Conservation (phyloP, 306 rosid genomes). For the Sphenostylis stenocarpa region DNA sequence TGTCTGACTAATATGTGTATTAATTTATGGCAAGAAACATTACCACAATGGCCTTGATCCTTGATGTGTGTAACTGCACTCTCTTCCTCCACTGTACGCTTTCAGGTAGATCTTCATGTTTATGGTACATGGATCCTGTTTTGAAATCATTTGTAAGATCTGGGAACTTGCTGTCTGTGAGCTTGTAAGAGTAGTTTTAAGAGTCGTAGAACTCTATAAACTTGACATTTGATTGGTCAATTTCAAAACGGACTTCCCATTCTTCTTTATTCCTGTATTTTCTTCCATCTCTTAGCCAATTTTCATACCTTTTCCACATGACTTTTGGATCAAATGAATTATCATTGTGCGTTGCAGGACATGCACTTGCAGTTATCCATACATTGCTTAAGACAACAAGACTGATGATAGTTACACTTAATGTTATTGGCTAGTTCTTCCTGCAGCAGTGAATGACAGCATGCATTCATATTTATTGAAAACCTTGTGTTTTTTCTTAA, state of each 20-base stretch:
- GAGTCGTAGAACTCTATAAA: constrained; percentile 56
- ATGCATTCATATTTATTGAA: too few relatives aligned
- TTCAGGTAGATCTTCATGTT: constrained; percentile 32
- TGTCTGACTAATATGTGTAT: background rate
- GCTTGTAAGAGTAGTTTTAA: constrained; percentile 56
- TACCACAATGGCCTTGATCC: constrained; percentile 83
- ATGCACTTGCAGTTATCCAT: constrained; percentile 38
- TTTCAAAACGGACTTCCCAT: constrained; percentile 47
- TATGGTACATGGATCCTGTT: constrained; percentile 38
- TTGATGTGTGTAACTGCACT: constrained; percentile 61
- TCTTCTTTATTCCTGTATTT: constrained; percentile 46
- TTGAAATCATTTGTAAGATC: constrained; percentile 54
- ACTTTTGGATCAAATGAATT: constrained; percentile 8
- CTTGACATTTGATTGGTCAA: constrained; percentile 57
- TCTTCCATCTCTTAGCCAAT: constrained; percentile 50
- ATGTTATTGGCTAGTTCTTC: too few relatives aligned
- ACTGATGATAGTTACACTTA: background rate
- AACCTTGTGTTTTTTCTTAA: too few relatives aligned
- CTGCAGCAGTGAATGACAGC: too few relatives aligned
- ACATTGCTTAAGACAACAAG: constrained; percentile 39
- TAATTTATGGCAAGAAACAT: constrained; percentile 12
- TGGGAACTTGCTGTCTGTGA: constrained; percentile 58
- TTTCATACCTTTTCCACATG: constrained; percentile 53
- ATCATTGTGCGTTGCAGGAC: constrained; percentile 22
- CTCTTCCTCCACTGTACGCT: constrained; percentile 69